Evolutionary conservation across 306 rosid genomes (phyloP).

Genomic region (Styphnolobium japonicum): DNA sequence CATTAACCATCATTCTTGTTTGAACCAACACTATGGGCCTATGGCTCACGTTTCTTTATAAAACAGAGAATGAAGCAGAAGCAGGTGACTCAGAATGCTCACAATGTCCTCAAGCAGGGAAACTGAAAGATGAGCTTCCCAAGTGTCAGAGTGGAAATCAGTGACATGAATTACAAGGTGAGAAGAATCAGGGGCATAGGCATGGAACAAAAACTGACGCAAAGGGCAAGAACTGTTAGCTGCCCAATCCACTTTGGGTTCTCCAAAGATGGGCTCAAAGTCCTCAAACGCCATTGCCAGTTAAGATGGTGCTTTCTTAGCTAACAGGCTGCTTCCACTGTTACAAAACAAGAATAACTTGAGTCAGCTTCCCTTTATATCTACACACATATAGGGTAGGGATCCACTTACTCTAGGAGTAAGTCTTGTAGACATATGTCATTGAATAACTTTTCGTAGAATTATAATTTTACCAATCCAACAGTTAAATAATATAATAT

Average conservation of each 20-base stretch:
- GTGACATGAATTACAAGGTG: conserved; percentile 56
- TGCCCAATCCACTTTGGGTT: conserved; percentile 52
- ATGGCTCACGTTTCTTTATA: neutral
- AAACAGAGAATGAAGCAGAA: conserved; percentile 9
- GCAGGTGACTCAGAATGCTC: conserved; percentile 10
- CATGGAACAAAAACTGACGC: conserved; percentile 54
- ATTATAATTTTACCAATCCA: too few relatives aligned
- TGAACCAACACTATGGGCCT: neutral
- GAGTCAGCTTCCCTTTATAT: conserved; percentile 2
- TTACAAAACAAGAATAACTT: neutral
- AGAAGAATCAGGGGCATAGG: conserved; percentile 51
- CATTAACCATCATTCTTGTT: neutral
- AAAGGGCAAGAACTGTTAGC: conserved; percentile 21
- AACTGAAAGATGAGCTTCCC: conserved; percentile 67
- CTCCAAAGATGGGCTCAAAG: conserved; percentile 63
- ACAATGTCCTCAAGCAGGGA: conserved; percentile 78
- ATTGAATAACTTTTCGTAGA: too few relatives aligned
- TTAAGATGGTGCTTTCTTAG: neutral
- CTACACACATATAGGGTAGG: too few relatives aligned
- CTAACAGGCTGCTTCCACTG: neutral
- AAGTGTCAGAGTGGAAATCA: conserved; percentile 62
- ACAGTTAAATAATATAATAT: too few relatives aligned
- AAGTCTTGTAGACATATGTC: too few relatives aligned
- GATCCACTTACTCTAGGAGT: too few relatives aligned
- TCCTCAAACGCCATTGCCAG: conserved; percentile 54